phyloP scores from a whole-genome alignment of 129 eudicot genomes.

The Heracleum sosnowskyi region DNA sequence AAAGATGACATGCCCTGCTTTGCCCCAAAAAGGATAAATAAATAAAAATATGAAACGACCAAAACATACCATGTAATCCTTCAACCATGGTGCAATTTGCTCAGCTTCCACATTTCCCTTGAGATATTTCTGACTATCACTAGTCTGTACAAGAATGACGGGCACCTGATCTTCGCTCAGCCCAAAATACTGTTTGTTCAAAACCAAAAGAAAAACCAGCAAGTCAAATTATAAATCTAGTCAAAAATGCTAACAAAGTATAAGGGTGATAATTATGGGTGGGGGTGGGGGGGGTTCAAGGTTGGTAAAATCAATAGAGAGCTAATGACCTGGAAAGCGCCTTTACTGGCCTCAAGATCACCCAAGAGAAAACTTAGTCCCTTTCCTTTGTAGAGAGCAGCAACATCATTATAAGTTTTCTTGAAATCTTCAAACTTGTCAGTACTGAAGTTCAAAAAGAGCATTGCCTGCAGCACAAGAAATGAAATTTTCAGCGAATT shows the following conservation, averaged over 20 bases:
- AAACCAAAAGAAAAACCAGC: slow-evolving; percentile 8
- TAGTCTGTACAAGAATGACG: slow-evolving; percentile 55
- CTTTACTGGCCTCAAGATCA: slow-evolving; percentile 55
- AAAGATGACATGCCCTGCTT: not conserved
- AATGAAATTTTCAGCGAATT: not conserved
- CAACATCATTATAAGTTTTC: slow-evolving; percentile 42
- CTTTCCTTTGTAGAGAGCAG: slow-evolving; percentile 56
- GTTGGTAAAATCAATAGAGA: not conserved
- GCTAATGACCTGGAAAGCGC: slow-evolving; percentile 71
- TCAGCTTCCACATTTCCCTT: slow-evolving; percentile 72
- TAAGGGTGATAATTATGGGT: not conserved
- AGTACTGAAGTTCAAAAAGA: slow-evolving; percentile 51
- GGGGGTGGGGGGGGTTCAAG: not conserved
- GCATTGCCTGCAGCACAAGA: slow-evolving; percentile 40
- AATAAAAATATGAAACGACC: not conserved
- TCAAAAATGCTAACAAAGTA: not conserved
- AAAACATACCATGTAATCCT: slow-evolving; percentile 59
- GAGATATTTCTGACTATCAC: slow-evolving; percentile 62
- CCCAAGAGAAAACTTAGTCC: slow-evolving; percentile 54
- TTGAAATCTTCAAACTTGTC: slow-evolving; percentile 41
- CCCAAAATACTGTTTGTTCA: slow-evolving; percentile 62
- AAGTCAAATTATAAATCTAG: not conserved
- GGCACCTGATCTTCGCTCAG: slow-evolving; percentile 75
- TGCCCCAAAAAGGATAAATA: not conserved
- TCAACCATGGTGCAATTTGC: slow-evolving; percentile 67